Conservation (phyloP, 2,329 filamentous ascomycete species). For the Daldinia sp. region DNA sequence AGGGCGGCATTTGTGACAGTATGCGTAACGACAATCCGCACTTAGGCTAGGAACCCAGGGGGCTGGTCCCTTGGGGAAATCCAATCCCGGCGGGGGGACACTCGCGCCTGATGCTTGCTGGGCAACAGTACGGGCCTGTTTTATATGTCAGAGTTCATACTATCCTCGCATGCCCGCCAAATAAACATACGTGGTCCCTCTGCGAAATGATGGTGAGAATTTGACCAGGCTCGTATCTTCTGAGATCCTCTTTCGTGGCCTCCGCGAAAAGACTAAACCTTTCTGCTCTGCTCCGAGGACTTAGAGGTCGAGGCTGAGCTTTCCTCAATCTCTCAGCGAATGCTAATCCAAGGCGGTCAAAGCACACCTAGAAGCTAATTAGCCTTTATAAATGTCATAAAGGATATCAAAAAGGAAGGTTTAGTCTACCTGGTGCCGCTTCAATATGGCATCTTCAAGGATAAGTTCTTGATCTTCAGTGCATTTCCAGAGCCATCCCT, state of each 20-base stretch:
- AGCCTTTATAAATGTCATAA: slow-evolving; percentile 5
- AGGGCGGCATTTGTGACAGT: slow-evolving; percentile 64
- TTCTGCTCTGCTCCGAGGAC: slow-evolving; percentile 57
- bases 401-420: neutral
- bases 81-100: slow-evolving; percentile 39
- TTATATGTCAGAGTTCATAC: slow-evolving; percentile 23
- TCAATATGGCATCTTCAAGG: slow-evolving; percentile 54
- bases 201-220: slow-evolving; percentile 63
- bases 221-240: slow-evolving; percentile 61
- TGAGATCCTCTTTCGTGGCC: slow-evolving; percentile 57
- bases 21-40: slow-evolving; percentile 63
- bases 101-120: slow-evolving; percentile 32
- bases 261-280: slow-evolving; percentile 61
- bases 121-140: slow-evolving; percentile 53
- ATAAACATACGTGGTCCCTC: slow-evolving; percentile 59
- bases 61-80: slow-evolving; percentile 39
- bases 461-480: slow-evolving; percentile 54
- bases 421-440: slow-evolving; percentile 45
- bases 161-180: neutral
- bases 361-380: slow-evolving; percentile 37
- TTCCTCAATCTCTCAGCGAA: slow-evolving; percentile 52
- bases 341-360: slow-evolving; percentile 53
- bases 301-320: slow-evolving; percentile 51
- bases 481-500: slow-evolving; percentile 82
- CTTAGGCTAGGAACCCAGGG: slow-evolving; percentile 56